phyloP scores from a whole-genome alignment of 2,329 filamentous ascomycete species.

The Colletotrichum cordylinicola region DNA sequence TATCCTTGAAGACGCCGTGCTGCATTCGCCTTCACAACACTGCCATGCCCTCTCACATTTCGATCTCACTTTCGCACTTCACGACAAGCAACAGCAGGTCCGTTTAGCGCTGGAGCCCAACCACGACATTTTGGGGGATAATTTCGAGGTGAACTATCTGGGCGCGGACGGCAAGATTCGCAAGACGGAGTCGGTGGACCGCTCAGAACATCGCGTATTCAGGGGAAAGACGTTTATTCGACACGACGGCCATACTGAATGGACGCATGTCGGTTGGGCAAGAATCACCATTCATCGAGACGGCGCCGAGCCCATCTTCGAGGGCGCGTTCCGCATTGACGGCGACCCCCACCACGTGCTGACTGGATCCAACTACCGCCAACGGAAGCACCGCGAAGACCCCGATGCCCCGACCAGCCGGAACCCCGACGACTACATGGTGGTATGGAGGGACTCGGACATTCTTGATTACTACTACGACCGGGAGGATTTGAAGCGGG shows the following conservation, averaged over 20 bases:
- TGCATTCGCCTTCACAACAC: constrained; percentile 80
- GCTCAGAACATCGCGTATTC: constrained; percentile 81
- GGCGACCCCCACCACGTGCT: constrained; percentile 89
- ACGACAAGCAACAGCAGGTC: constrained; percentile 70
- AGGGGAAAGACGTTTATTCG: constrained; percentile 79
- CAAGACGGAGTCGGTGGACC: constrained; percentile 71
- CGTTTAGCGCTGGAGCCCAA: constrained; percentile 88
- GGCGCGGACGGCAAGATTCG: constrained; percentile 73
- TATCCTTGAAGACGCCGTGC: constrained; percentile 74
- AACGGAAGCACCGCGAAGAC: constrained; percentile 75
- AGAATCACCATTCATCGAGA: constrained; percentile 80
- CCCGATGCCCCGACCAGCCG: constrained; percentile 61
- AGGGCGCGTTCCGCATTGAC: constrained; percentile 84
- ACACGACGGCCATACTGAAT: constrained; percentile 63
- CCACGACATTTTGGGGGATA: constrained; percentile 82
- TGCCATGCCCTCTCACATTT: constrained; percentile 84
- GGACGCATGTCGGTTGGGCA: constrained; percentile 87
- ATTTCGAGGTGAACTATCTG: constrained; percentile 76
- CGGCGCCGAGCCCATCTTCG: constrained; percentile 80
- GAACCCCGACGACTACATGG: constrained; percentile 75
- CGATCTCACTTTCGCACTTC: constrained; percentile 81
- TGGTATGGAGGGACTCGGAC: constrained; percentile 92
- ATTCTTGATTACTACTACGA: constrained; percentile 54
- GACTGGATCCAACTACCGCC: constrained; percentile 74
- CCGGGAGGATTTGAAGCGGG: constrained; percentile 71